Evolutionary conservation across 495 filamentous ascomycete genomes (phyloP).

Genomic region (Oleoguttula mirabilis): DNA sequence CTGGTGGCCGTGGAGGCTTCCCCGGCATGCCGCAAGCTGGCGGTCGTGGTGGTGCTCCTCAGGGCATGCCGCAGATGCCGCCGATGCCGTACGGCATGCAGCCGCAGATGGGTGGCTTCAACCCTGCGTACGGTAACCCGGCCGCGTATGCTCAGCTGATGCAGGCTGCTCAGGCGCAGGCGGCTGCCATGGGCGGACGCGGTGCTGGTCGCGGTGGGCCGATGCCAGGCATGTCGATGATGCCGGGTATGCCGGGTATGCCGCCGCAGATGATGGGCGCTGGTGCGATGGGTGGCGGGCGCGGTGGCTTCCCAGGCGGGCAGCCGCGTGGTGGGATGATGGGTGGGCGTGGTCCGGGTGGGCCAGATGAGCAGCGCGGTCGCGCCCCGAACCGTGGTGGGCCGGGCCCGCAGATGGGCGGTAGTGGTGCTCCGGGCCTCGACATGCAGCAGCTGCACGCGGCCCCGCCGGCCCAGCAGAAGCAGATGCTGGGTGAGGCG

Average conservation of each 20-base stretch:
- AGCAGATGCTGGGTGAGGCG: conserved; percentile 94
- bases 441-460: conserved; percentile 39
- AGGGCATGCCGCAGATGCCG: conserved; percentile 63
- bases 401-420: conserved; percentile 16
- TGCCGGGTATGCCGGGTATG: conserved; percentile 53
- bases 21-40: conserved; percentile 71
- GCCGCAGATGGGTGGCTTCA: conserved; percentile 54
- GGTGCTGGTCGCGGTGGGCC: conserved; percentile 56
- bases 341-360: conserved; percentile 43
- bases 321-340: conserved; percentile 25
- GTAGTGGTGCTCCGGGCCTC: conserved; percentile 22
- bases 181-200: conserved; percentile 51
- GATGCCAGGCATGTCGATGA: conserved; percentile 54
- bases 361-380: conserved; percentile 27
- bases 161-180: conserved; percentile 45
- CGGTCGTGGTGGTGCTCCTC: conserved; percentile 62
- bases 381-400: conserved; percentile 16
- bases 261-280: conserved; percentile 52
- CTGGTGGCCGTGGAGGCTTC: conserved; percentile 74
- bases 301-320: conserved; percentile 27
- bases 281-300: conserved; percentile 31
- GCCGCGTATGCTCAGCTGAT: conserved; percentile 28
- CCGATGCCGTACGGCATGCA: conserved; percentile 65
- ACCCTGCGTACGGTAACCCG: conserved; percentile 29
- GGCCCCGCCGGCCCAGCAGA: conserved; percentile 62